These are phyloP conservation scores for Apiotrichum mycotoxinovorans DNA, from an alignment of 1,284 basidiomycete genomes.

Conservation along the genomic window DNA sequence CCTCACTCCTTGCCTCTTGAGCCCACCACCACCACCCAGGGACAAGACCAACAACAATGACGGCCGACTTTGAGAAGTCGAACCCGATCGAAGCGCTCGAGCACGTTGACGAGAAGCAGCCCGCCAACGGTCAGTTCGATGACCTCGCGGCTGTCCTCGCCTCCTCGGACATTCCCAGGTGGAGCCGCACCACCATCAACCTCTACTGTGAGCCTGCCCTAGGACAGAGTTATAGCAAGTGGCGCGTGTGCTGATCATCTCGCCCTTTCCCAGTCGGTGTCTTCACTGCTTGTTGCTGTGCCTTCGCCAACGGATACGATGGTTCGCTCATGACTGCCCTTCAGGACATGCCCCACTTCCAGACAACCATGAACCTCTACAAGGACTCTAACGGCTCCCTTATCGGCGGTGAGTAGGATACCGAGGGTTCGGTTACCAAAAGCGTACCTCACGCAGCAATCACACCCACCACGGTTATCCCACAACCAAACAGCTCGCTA, in stretches of 20 bases:
- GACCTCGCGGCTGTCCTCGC: constrained; percentile 22
- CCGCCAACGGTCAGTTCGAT: not conserved
- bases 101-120: not conserved
- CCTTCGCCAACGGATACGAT: constrained; percentile 39
- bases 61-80: constrained; percentile 3
- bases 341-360: constrained; percentile 27
- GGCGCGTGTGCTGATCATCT: not conserved
- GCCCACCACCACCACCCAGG: not conserved
- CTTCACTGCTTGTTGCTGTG: constrained; percentile 32
- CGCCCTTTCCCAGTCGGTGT: constrained; percentile 27
- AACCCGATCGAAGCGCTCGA: not conserved
- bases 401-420: constrained; percentile 11
- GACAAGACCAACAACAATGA: not conserved
- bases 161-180: constrained; percentile 24
- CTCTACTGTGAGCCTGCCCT: constrained; percentile 24
- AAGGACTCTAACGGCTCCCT: constrained; percentile 20
- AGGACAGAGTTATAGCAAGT: too few relatives aligned
- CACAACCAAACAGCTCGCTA: not conserved
- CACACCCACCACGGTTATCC: not conserved
- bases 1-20: not conserved
- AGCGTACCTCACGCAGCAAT: too few relatives aligned
- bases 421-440: too few relatives aligned
- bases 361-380: constrained; percentile 22
- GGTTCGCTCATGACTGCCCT: constrained; percentile 20
- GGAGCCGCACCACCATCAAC: constrained; percentile 20